These are phyloP conservation scores for Cladorrhinum sp. DNA, from an alignment of 2,329 filamentous ascomycete species.

Conservation along the genomic window DNA sequence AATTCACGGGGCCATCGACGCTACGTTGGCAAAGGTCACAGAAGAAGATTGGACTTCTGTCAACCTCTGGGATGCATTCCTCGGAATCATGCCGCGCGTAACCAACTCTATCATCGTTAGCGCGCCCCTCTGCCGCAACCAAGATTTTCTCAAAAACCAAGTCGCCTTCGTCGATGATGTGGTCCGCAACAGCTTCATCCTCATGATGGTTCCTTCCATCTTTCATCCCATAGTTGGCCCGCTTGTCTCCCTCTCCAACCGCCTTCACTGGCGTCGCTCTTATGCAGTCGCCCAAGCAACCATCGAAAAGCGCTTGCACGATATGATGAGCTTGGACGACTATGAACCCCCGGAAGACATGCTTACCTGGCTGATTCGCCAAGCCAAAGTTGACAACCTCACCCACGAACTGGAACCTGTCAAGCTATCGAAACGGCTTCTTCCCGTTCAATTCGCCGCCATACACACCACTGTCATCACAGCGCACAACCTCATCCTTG, in stretches of 20 bases:
- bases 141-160: conserved; percentile 45
- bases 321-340: conserved; percentile 43
- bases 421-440: conserved; percentile 48
- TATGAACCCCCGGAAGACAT: conserved; percentile 53
- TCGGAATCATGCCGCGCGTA: conserved; percentile 41
- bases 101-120: conserved; percentile 46
- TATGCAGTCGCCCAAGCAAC: conserved; percentile 43
- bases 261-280: conserved; percentile 45
- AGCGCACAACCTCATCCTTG: conserved; percentile 45
- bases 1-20: conserved; percentile 36
- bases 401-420: conserved; percentile 43
- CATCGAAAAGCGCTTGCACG: conserved; percentile 47
- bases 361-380: conserved; percentile 55
- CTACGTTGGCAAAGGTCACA: conserved; percentile 34
- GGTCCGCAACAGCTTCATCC: conserved; percentile 42
- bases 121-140: conserved; percentile 38
- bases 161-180: conserved; percentile 50
- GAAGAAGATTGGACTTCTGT: conserved; percentile 37
- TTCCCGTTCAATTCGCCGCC: conserved; percentile 57
- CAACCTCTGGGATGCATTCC: conserved; percentile 45
- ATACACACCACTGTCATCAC: conserved; percentile 58
- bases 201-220: conserved; percentile 45
- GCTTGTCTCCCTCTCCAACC: conserved; percentile 44
- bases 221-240: conserved; percentile 50
- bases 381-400: conserved; percentile 45